Conservation (phyloP, 2,329 filamentous ascomycete species). For the Dactylellina cionopaga region DNA sequence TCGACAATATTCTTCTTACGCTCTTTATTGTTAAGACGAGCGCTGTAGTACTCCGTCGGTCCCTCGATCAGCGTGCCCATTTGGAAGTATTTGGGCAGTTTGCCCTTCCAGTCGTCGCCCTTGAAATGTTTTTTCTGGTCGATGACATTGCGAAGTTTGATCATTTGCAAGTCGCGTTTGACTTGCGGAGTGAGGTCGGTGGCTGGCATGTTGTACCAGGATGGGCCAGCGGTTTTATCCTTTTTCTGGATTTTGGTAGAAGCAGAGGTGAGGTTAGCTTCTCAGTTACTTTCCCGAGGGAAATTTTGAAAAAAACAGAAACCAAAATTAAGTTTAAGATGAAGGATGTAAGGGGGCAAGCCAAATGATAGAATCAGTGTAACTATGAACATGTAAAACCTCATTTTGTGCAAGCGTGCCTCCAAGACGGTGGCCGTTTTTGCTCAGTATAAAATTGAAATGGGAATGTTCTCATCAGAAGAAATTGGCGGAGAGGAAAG, state of each 20-base stretch:
- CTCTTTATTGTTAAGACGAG: conserved; percentile 84
- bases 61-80: conserved; percentile 89
- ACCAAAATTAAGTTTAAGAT: not conserved
- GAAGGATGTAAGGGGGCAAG: conserved; percentile 54
- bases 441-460: conserved; percentile 75
- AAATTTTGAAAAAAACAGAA: not conserved
- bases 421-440: conserved; percentile 80
- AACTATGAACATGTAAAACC: conserved; percentile 76
- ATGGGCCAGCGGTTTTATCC: conserved; percentile 75
- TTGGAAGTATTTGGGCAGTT: conserved; percentile 83
- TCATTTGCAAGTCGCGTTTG: conserved; percentile 86
- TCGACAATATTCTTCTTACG: conserved; percentile 87
- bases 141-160: conserved; percentile 87
- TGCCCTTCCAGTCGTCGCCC: conserved; percentile 76
- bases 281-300: not conserved
- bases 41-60: conserved; percentile 84
- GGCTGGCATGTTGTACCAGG: conserved; percentile 89
- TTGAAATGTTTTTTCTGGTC: conserved; percentile 92
- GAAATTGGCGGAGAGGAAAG: conserved; percentile 55
- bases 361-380: conserved; percentile 68
- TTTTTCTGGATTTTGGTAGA: conserved; percentile 53
- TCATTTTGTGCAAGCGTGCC: conserved; percentile 76
- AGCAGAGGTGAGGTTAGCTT: conserved; percentile 18
- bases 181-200: conserved; percentile 85
- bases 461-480: conserved; percentile 82